phyloP scores from a whole-genome alignment of 805 yeast genomes.

The Candida anglica region DNA sequence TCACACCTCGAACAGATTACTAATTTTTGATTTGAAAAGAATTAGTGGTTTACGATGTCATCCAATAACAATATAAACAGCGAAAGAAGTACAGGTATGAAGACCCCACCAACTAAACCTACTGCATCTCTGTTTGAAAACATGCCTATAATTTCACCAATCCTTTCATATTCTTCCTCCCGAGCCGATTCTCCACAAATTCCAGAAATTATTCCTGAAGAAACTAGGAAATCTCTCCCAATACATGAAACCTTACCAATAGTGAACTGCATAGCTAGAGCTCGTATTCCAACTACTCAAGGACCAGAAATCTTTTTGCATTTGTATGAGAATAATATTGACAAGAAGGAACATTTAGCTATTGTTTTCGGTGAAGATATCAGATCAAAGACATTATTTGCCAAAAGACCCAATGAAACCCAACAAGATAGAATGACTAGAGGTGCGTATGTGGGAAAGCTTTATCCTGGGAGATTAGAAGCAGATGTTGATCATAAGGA shows the following conservation, averaged over 20 bases:
- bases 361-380: constrained; percentile 94
- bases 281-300: constrained; percentile 92
- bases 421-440: constrained; percentile 96
- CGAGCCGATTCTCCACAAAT: constrained; percentile 4
- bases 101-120: constrained; percentile 1
- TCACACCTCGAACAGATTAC: no score
- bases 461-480: constrained; percentile 76
- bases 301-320: constrained; percentile 95
- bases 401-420: constrained; percentile 60
- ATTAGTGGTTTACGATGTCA: no score
- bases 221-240: constrained; percentile 26
- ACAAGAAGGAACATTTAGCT: constrained; percentile 91
- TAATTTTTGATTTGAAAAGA: neutral
- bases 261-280: constrained; percentile 88
- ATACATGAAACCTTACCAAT: constrained; percentile 60
- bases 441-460: constrained; percentile 91
- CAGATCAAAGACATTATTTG: constrained; percentile 70
- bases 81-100: neutral
- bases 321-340: constrained; percentile 79
- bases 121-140: constrained; percentile 8
- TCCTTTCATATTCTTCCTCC: constrained; percentile 13
- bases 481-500: constrained; percentile 56
- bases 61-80: no score
- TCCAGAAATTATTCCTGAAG: constrained; percentile 16
- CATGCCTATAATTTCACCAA: constrained; percentile 21